These are phyloP conservation scores for Phylloporus scabripes DNA, from an alignment of 768 basidiomycete genomes.

Conservation along the genomic window DNA sequence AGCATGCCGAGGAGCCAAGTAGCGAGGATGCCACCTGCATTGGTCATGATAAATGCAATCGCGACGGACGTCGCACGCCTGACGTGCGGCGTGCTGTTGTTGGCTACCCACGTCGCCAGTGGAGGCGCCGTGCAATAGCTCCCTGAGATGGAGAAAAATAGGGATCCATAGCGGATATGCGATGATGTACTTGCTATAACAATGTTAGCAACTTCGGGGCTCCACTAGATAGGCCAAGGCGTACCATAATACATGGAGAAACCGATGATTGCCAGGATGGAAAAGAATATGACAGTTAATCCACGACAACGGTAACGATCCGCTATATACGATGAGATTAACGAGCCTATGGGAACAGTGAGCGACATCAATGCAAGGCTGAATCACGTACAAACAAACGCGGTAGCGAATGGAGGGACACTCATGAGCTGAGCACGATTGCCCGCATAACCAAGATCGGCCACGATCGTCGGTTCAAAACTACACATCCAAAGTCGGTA, in stretches of 20 bases:
- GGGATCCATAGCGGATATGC: slow-evolving; percentile 45
- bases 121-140: slow-evolving; percentile 51
- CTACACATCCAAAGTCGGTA: slow-evolving; percentile 34
- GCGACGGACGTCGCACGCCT: slow-evolving; percentile 57
- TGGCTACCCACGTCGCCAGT: slow-evolving; percentile 53
- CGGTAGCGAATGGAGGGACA: slow-evolving; percentile 49
- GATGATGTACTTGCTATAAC: slow-evolving; percentile 25
- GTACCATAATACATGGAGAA: slow-evolving; percentile 53
- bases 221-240: slow-evolving; percentile 6
- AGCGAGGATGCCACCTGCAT: slow-evolving; percentile 54
- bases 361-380: not conserved
- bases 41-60: slow-evolving; percentile 52
- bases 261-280: slow-evolving; percentile 41
- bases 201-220: not conserved
- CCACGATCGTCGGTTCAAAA: slow-evolving; percentile 70
- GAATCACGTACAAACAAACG: slow-evolving; percentile 40
- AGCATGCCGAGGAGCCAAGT: slow-evolving; percentile 55
- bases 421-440: slow-evolving; percentile 57
- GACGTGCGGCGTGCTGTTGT: slow-evolving; percentile 53
- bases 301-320: slow-evolving; percentile 51
- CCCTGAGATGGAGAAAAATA: slow-evolving; percentile 53
- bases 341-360: slow-evolving; percentile 27
- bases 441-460: slow-evolving; percentile 51
- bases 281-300: slow-evolving; percentile 39
- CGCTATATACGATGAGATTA: slow-evolving; percentile 43